A percentile compares a stretch with the other conserved stretches of the same genome.
Evolutionary conservation across 2,329 filamentous ascomycete genomes (phyloP).

Genomic region (Pezicula neosporulosa): DNA sequence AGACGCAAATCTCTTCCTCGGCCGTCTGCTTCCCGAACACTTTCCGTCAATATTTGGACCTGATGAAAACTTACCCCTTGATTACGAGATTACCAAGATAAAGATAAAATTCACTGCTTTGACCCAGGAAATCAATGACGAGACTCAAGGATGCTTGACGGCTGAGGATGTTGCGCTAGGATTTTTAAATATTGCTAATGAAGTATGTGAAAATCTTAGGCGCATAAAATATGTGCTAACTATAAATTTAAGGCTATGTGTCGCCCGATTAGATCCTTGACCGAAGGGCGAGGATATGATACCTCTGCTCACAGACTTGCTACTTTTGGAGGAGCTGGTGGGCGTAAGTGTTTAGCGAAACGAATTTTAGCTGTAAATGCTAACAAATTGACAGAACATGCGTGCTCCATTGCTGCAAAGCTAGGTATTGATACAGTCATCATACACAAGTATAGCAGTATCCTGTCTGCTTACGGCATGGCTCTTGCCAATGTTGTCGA

Average conservation of each 20-base stretch:
- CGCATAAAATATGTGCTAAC: background rate
- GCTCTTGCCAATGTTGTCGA: conserved; percentile 87
- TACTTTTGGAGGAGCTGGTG: conserved; percentile 86
- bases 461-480: conserved; percentile 87
- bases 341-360: conserved; percentile 35
- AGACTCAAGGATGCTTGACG: conserved; percentile 51
- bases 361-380: no score
- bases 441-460: conserved; percentile 79
- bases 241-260: conserved; percentile 60
- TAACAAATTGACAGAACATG: conserved; percentile 51
- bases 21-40: conserved; percentile 56
- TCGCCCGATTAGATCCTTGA: conserved; percentile 80
- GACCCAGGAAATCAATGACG: conserved; percentile 61
- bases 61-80: conserved; percentile 55
- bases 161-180: conserved; percentile 54
- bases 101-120: background rate
- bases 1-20: conserved; percentile 68
- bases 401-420: conserved; percentile 73
- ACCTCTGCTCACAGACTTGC: conserved; percentile 81
- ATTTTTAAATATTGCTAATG: conserved; percentile 83
- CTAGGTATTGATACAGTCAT: conserved; percentile 78
- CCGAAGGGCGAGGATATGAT: conserved; percentile 85
- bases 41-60: conserved; percentile 73
- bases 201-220: conserved; percentile 30
- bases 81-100: conserved; percentile 32